Evolutionary conservation across 169 alveolate species (phyloP).

Genomic region (Plasmodium coatneyi): DNA sequence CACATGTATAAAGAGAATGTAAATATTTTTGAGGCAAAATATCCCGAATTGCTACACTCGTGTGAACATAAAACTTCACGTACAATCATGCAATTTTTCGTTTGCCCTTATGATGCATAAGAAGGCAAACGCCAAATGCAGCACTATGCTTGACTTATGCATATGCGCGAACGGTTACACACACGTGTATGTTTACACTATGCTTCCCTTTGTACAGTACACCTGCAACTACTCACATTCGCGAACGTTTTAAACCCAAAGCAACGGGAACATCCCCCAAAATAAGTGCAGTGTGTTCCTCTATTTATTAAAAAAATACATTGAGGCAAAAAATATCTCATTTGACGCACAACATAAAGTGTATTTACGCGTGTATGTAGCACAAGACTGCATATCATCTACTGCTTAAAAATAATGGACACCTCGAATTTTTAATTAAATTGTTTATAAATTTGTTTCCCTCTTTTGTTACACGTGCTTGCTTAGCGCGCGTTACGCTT

Average conservation of each 20-base stretch:
- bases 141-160: neutral
- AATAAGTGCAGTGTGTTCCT: neutral
- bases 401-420: constrained; percentile 14
- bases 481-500: neutral
- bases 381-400: neutral
- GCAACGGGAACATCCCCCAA: neutral
- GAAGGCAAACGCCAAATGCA: neutral
- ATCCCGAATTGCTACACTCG: neutral
- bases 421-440: constrained; percentile 12
- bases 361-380: neutral
- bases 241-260: neutral
- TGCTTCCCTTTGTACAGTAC: neutral
- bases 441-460: constrained; percentile 6
- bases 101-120: neutral
- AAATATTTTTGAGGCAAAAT: neutral
- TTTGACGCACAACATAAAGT: neutral
- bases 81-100: neutral
- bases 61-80: neutral
- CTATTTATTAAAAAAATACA: neutral
- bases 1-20: neutral
- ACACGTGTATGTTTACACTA: neutral
- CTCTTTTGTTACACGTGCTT: constrained; percentile 6
- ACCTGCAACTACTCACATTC: neutral
- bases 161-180: neutral
- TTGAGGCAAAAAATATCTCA: neutral